Percentiles rank a stretch among this genome's conserved stretches.
phyloP scores from a whole-genome alignment of 2,329 filamentous ascomycete genomes.

The Thielaviopsis punctulata region DNA sequence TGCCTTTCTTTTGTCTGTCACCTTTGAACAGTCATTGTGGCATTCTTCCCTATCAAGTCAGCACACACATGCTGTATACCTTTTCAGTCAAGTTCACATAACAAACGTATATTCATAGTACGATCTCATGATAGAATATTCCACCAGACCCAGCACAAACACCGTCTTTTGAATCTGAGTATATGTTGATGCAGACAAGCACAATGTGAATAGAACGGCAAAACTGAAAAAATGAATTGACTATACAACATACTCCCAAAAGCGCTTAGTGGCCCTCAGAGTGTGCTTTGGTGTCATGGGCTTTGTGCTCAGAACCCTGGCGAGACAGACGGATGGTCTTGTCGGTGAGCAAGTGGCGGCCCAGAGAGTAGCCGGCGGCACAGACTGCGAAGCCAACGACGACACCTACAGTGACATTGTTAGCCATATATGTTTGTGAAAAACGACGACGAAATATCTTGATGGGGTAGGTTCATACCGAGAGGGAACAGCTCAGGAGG shows the following conservation, averaged over 20 bases:
- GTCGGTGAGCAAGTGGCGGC: slow-evolving; percentile 71
- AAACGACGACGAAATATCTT: slow-evolving; percentile 12
- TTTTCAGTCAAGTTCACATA: too few relatives aligned
- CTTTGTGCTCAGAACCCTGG: slow-evolving; percentile 26
- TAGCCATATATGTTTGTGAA: background rate
- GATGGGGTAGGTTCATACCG: slow-evolving; percentile 35
- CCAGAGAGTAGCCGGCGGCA: slow-evolving; percentile 67
- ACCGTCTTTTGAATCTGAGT: too few relatives aligned
- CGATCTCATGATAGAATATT: too few relatives aligned
- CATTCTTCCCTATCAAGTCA: too few relatives aligned
- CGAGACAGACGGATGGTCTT: slow-evolving; percentile 80
- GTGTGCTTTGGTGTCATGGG: slow-evolving; percentile 10
- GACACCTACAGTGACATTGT: slow-evolving; percentile 39
- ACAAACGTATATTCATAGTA: too few relatives aligned
- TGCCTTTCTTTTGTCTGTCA: too few relatives aligned
- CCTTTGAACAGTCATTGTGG: too few relatives aligned
- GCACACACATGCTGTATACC: too few relatives aligned
- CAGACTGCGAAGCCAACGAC: slow-evolving; percentile 73
- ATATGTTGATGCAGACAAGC: too few relatives aligned
- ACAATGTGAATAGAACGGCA: background rate
- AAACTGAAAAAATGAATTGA: slow-evolving; percentile 11
- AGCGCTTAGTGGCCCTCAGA: slow-evolving; percentile 24
- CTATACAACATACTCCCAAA: slow-evolving; percentile 7
- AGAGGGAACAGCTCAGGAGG: slow-evolving; percentile 90
- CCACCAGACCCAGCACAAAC: too few relatives aligned